Base-by-base conservation (phyloP, 1,284 basidiomycete species). In the Malassezia pachydermatis region DNA sequence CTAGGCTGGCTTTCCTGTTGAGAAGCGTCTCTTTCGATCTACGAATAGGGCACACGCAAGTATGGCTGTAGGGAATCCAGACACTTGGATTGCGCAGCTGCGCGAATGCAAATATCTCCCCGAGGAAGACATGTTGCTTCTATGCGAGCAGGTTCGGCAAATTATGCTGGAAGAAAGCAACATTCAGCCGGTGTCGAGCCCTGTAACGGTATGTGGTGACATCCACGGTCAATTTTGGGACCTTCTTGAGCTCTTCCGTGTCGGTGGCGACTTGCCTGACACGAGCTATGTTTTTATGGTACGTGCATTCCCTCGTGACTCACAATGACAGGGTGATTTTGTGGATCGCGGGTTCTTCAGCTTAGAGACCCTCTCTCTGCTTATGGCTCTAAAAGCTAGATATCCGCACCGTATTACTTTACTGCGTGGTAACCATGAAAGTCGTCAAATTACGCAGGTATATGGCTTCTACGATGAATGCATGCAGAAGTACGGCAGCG, bases 271-370 rank as follows among this genome's bases (percentile, higher is more conserved):
- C 62, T 80, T 86, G 0, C 87, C 87, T 3, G 83, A 82, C 53
- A 95, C 88, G 54, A 88, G 86, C 65, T 96, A 96, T 73, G 87
- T 96, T 54, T 95, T 96, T 72, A 96, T 96, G 90, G 88, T 84
- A 51, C 56, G 74, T 65, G 3, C 27, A 29, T 36, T 8, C 9
- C 8, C 28, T 8, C 28, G 7, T 5, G 3, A 22, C 28, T 7
- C 41, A 33, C 10, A 43, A 5, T 23, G 10, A 38, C 69, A 92
- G 88, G 90, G 90, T 45, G 90, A 96, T 74, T 96, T 96, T 74
- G 90, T 96, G 29, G 92, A 96, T 75, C 78, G 90, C 55, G 92
- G 92, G 10, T 88, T 94, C 73, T 95, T 95, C 71, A 88, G 84
- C 66, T 75, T 96, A n/a, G 90, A 96, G 75, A 96, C 90, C 0